phyloP scores from a whole-genome alignment of 352 stramenopile species.

The Globisporangium echinulatum region DNA sequence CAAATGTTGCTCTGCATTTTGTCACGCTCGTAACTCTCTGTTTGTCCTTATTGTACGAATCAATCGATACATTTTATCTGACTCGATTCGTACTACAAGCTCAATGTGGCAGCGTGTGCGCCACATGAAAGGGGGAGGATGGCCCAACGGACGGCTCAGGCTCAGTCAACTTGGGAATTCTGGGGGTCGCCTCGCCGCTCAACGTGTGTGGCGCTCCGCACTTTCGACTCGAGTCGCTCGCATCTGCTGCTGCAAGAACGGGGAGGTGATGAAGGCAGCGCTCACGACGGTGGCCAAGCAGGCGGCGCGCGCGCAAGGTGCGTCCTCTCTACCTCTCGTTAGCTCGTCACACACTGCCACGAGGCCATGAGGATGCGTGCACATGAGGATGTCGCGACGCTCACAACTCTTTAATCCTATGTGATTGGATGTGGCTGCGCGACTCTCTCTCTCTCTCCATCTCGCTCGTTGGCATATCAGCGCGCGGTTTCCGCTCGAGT shows the following conservation, averaged over 20 bases:
- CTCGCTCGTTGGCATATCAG: background rate
- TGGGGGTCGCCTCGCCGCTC: constrained; percentile 6
- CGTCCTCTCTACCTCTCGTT: background rate
- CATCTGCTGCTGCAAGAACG: background rate
- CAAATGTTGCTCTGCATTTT: background rate
- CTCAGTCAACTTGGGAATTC: constrained; percentile 5
- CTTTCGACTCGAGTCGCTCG: constrained; percentile 8
- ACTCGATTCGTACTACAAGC: background rate
- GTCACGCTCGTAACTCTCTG: background rate
- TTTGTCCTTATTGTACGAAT: background rate
- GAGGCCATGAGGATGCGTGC: no score
- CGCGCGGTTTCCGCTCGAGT: constrained; percentile 23
- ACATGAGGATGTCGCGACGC: background rate
- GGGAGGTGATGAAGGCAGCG: constrained; percentile 8
- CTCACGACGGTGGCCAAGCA: constrained; percentile 12
- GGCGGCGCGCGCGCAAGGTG: constrained; percentile 10
- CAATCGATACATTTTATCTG: background rate
- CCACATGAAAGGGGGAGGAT: background rate
- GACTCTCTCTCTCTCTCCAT: background rate
- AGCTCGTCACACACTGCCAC: no score
- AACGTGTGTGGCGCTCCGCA: constrained; percentile 9
- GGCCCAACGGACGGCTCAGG: constrained; percentile 4
- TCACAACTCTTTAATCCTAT: background rate
- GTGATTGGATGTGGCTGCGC: background rate
- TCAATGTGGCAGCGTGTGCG: background rate